A percentile compares a stretch with the other conserved stretches of the same genome.
These are phyloP conservation scores for Vaucheria bursata DNA, from an alignment of 352 stramenopile genomes.

Conservation along the genomic window DNA sequence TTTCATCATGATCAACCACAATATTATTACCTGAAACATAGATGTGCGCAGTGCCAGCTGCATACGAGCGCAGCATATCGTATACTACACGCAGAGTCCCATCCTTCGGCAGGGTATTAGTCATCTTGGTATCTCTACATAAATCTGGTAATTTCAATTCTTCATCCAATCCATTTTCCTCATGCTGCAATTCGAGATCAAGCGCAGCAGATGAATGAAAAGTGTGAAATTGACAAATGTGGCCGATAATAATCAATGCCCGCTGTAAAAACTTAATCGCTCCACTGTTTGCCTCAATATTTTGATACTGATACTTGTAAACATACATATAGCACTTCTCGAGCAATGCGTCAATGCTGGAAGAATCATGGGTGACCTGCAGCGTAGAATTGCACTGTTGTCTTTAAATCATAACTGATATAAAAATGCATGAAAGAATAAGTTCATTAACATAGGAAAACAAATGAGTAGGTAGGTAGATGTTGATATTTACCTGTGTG, in stretches of 20 bases:
- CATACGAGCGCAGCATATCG: background rate
- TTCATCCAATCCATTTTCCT: background rate
- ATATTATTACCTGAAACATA: too few species aligned
- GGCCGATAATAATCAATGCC: slow-evolving; percentile 39
- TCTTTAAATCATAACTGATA: background rate
- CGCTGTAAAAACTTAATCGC: slow-evolving; percentile 20
- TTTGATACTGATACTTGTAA: slow-evolving; percentile 18
- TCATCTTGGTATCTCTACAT: background rate
- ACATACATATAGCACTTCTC: slow-evolving; percentile 30
- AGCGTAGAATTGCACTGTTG: background rate
- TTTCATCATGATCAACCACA: too few species aligned
- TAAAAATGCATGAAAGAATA: too few species aligned
- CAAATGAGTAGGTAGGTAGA: background rate
- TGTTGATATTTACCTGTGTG: background rate
- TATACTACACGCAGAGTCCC: background rate
- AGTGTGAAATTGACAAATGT: slow-evolving; percentile 37
- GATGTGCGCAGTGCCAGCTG: background rate
- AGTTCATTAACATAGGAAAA: background rate
- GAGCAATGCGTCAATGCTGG: slow-evolving; percentile 16
- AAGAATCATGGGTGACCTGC: slow-evolving; percentile 25
- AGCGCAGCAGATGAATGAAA: slow-evolving; percentile 2
- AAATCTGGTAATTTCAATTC: background rate
- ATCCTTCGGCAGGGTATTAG: background rate
- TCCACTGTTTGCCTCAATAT: background rate
- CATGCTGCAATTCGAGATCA: slow-evolving; percentile 7